Percentiles rank a stretch among this genome's conserved stretches.
These are phyloP conservation scores for Perkinsus chesapeaki DNA, from an alignment of 169 alveolate genomes.

Conservation along the genomic window DNA sequence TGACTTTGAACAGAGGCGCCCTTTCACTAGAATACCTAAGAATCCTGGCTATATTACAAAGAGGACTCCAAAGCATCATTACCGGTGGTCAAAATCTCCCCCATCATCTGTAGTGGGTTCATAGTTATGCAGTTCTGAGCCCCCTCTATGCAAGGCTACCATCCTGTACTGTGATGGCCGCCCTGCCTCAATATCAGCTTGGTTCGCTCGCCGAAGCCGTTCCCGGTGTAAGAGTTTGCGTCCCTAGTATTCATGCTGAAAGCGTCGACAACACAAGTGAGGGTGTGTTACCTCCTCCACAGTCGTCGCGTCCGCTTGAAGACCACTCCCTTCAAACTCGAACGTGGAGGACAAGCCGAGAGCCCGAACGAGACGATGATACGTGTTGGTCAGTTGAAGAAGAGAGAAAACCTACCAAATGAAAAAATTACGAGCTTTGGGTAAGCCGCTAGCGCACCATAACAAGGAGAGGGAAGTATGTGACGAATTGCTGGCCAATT, in stretches of 20 bases:
- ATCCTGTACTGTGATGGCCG: not conserved
- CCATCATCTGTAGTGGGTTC: not conserved
- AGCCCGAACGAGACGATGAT: not conserved
- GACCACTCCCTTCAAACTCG: not conserved
- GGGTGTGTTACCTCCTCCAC: not conserved
- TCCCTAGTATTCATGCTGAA: too few species aligned
- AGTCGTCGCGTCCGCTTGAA: not conserved
- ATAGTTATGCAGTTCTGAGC: not conserved
- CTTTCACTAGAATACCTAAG: not conserved
- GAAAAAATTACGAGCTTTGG: not conserved
- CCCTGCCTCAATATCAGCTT: not conserved
- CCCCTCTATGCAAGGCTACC: not conserved
- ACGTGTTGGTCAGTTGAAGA: not conserved
- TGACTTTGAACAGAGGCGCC: not conserved
- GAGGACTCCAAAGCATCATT: too few species aligned
- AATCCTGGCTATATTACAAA: not conserved
- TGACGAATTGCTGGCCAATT: conserved; percentile 34
- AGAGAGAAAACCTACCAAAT: not conserved
- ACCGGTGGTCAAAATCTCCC: too few species aligned
- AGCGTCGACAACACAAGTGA: too few species aligned
- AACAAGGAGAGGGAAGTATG: conserved; percentile 39
- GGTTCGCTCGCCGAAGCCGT: not conserved
- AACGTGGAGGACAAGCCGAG: not conserved
- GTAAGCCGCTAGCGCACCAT: conserved; percentile 13
- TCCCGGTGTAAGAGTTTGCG: not conserved